Percentiles rank a stretch among this genome's conserved stretches.
These are phyloP conservation scores for Craterostigma plantagineum DNA, from an alignment of 257 asterid species.

Conservation along the genomic window DNA sequence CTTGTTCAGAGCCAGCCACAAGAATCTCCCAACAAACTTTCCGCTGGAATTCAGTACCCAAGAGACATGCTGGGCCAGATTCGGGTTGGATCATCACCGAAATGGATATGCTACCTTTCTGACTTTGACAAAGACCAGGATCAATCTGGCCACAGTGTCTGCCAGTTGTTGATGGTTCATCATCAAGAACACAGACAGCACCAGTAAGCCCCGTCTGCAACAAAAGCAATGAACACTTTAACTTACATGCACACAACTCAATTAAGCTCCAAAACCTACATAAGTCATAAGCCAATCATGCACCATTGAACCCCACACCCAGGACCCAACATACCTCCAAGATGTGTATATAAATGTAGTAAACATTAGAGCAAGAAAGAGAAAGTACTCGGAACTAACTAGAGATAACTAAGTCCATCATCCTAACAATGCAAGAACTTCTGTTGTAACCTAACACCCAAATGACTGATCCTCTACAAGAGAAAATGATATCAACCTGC, in stretches of 20 bases:
- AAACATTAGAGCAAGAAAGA: no score
- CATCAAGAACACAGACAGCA: constrained; percentile 95
- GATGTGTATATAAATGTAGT: no score
- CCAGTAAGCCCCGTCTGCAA: constrained; percentile 82
- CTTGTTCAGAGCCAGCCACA: constrained; percentile 99
- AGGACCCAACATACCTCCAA: no score
- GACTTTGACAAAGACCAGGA: constrained; percentile 59
- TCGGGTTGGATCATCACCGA: constrained; percentile 95
- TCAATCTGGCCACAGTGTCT: constrained; percentile 85
- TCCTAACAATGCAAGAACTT: neutral
- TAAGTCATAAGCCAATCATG: no score
- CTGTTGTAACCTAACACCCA: neutral
- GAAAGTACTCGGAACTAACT: no score
- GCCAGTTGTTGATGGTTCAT: constrained; percentile 94
- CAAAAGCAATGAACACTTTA: neutral
- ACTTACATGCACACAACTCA: no score
- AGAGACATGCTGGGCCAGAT: constrained; percentile 90
- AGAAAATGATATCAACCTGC: constrained; percentile 31
- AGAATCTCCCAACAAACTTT: constrained; percentile 85
- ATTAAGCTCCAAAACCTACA: no score
- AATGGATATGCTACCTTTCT: constrained; percentile 65
- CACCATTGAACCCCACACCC: no score
- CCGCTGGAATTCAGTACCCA: constrained; percentile 88
- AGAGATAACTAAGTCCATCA: no score
- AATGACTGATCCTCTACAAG: neutral